Percentiles rank a stretch among this genome's conserved stretches.
Evolutionary conservation across 192 early-diverging fungal species (phyloP).

Genomic region (Cetraspora pellucida): DNA sequence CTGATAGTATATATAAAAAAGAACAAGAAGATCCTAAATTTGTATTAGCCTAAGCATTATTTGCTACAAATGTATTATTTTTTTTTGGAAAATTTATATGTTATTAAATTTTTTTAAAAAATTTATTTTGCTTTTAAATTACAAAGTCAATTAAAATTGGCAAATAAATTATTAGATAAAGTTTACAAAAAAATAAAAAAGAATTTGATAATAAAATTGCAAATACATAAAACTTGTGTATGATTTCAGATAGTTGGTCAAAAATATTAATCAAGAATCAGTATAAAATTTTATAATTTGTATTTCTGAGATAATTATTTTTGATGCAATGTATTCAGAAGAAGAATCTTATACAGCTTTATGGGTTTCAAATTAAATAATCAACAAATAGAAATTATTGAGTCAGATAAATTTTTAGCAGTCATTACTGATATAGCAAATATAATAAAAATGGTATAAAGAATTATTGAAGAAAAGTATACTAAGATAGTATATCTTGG

Average conservation of each 20-base stretch:
- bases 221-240: background rate
- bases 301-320: background rate
- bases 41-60: no score
- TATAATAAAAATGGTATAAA: background rate
- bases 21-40: no score
- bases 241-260: constrained; percentile 11
- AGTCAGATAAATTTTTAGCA: background rate
- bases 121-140: background rate
- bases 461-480: background rate
- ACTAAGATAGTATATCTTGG: background rate
- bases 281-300: background rate
- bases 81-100: background rate
- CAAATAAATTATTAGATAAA: background rate
- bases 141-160: background rate
- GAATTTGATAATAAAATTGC: constrained; percentile 4
- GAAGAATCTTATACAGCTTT: background rate
- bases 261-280: background rate
- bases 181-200: background rate
- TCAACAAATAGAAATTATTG: background rate
- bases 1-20: no score
- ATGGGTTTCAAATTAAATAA: constrained; percentile 1
- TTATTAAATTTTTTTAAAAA: background rate
- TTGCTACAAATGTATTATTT: background rate
- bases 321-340: background rate
- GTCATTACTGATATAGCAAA: background rate